Conservation (phyloP, 2,329 filamentous ascomycete species). For the Aspergillus chevalieri region DNA sequence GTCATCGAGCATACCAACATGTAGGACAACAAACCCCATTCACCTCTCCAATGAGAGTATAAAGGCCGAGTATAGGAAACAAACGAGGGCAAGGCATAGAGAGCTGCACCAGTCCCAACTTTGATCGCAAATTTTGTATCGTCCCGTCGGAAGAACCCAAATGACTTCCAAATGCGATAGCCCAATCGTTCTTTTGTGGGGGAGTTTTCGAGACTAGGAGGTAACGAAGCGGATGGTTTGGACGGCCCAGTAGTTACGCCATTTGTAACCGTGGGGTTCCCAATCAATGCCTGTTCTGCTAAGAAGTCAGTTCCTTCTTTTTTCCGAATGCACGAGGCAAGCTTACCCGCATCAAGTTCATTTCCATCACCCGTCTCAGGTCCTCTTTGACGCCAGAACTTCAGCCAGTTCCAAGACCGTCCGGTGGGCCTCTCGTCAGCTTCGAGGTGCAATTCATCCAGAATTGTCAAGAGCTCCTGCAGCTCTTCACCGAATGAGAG, state of each 20-base stretch:
- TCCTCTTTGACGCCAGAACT: conserved; percentile 58
- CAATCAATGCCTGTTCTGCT: conserved; percentile 9
- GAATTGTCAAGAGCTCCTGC: conserved; percentile 69
- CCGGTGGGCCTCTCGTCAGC: conserved; percentile 56
- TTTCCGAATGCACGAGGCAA: background rate
- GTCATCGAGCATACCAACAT: conserved; percentile 99
- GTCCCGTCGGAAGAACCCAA: conserved; percentile 56
- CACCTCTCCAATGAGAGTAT: conserved; percentile 84
- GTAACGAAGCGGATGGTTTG: background rate
- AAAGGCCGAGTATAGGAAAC: conserved; percentile 68
- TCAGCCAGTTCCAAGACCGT: conserved; percentile 78
- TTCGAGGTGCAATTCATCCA: conserved; percentile 74
- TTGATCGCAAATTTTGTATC: conserved; percentile 80
- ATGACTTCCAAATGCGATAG: conserved; percentile 50
- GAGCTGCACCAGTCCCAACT: conserved; percentile 79
- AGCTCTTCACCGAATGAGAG: conserved; percentile 89
- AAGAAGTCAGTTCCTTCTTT: conserved; percentile 1
- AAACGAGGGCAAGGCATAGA: conserved; percentile 88
- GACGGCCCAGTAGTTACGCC: background rate
- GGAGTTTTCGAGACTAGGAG: conserved; percentile 3
- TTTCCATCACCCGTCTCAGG: conserved; percentile 8
- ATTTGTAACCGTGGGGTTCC: conserved; percentile 2
- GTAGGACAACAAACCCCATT: conserved; percentile 94
- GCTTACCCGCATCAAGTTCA: conserved; percentile 24
- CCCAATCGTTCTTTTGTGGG: conserved; percentile 26